A percentile compares a stretch with the other conserved stretches of the same genome.
Conservation (phyloP, 768 basidiomycete genomes). For the Neoboletus magnificus region DNA sequence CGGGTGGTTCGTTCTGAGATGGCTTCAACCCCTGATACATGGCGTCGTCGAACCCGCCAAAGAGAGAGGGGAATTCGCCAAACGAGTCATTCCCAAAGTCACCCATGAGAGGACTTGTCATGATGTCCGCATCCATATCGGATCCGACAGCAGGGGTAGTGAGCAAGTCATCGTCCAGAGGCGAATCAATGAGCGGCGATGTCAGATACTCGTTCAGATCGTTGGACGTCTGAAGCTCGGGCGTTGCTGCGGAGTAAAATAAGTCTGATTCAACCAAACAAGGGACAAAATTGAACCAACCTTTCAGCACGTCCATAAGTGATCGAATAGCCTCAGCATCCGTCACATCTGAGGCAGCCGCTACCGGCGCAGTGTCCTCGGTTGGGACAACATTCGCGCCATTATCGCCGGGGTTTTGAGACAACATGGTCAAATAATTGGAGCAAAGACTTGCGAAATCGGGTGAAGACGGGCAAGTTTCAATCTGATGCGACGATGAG, state of each 20-base stretch:
- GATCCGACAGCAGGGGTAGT: slow-evolving; percentile 41
- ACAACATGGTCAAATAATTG: slow-evolving; percentile 70
- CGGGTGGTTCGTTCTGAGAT: slow-evolving; percentile 6
- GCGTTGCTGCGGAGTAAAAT: slow-evolving; percentile 22
- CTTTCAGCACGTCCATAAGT: slow-evolving; percentile 39
- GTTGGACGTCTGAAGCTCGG: slow-evolving; percentile 35
- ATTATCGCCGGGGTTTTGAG: slow-evolving; percentile 44
- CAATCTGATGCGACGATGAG: slow-evolving; percentile 24
- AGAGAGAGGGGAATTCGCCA: slow-evolving; percentile 34
- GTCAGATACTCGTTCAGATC: slow-evolving; percentile 45
- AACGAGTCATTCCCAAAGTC: slow-evolving; percentile 32
- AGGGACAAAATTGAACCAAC: slow-evolving; percentile 17
- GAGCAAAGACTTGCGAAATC: slow-evolving; percentile 49
- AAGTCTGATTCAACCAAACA: neutral
- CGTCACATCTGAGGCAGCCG: slow-evolving; percentile 19
- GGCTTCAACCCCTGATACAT: slow-evolving; percentile 17
- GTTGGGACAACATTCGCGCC: slow-evolving; percentile 33
- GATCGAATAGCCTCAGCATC: slow-evolving; percentile 35
- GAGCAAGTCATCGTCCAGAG: slow-evolving; percentile 44
- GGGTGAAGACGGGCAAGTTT: slow-evolving; percentile 26
- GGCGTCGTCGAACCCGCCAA: slow-evolving; percentile 19
- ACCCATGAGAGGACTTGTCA: slow-evolving; percentile 42
- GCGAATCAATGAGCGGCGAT: slow-evolving; percentile 47
- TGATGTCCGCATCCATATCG: slow-evolving; percentile 36
- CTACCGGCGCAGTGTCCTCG: slow-evolving; percentile 25